Base-by-base conservation (phyloP, 352 stramenopile genomes). In the Aphanomyces cochlioides region DNA sequence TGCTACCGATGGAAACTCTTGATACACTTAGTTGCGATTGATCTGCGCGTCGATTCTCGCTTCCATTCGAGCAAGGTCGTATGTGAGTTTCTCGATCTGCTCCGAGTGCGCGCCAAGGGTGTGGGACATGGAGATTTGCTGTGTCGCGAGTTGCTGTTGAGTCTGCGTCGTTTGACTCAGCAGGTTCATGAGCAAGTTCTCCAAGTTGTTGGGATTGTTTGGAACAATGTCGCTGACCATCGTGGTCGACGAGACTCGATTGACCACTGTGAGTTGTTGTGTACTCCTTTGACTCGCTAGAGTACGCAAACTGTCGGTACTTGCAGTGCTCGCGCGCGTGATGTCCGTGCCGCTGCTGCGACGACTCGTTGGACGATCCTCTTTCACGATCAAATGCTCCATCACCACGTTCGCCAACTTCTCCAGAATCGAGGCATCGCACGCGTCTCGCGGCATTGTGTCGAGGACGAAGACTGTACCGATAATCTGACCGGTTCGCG, bases 151-250 rank as follows among this genome's bases (percentile, higher is more conserved):
- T 69, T 92, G 87, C 75, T 95, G 77, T 75, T 93, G 87, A 38
- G 87, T 92, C 76, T 92, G 84, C 0, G 81, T 92, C 74, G 88
- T 92, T 73, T 92, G 85, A n/a, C 83, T 89, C 50, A 94, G 73
- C 58, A 94, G 61, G 7, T 81, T 82, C 83, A 94, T 91, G 19
- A 93, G 79, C 5, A 94, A 74, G 50, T 82, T 69, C 58, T 94
- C 85, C 78, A 92, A 50, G 37, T 56, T 47, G 64, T 56, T 70
- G 54, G 7, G 19, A 10, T 39, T 17, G 54, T 40, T 61, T 28
- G 15, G 50, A 17, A 36, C 21, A 36, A 19, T 7, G 21, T 40
- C 54, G 12, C 19, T 37, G 19, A 47, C 64, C 13, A 12, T 68
- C 19, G 60, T 68, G 43, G 8, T 58, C 21, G n/a, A 36, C 6